Percentiles rank a stretch among this genome's conserved stretches.
phyloP scores from a whole-genome alignment of 2,329 filamentous ascomycete genomes.

The Camptophora hylomeconis region DNA sequence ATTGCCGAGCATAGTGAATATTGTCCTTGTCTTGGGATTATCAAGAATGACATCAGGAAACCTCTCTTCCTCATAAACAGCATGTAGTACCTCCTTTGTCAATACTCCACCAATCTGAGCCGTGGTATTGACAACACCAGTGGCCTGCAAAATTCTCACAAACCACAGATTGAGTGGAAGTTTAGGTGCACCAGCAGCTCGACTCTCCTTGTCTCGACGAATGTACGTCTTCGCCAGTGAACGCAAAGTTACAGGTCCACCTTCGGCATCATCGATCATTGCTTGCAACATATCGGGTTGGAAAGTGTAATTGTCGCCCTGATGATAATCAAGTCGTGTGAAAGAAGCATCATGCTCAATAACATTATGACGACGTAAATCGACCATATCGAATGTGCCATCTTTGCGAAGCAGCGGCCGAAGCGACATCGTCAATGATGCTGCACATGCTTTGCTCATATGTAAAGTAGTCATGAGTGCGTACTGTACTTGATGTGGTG shows the following conservation, averaged over 20 bases:
- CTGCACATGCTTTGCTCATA: constrained; percentile 16
- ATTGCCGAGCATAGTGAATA: constrained; percentile 15
- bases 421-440: constrained; percentile 15
- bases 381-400: constrained; percentile 22
- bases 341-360: constrained; percentile 25
- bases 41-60: constrained; percentile 20
- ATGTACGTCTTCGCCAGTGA: constrained; percentile 20
- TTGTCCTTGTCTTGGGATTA: constrained; percentile 15
- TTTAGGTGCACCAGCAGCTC: constrained; percentile 14
- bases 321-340: constrained; percentile 22
- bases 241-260: constrained; percentile 19
- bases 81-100: constrained; percentile 13
- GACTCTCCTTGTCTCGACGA: constrained; percentile 20
- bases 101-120: constrained; percentile 17
- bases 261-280: constrained; percentile 21
- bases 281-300: constrained; percentile 22
- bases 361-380: constrained; percentile 22
- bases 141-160: constrained; percentile 20
- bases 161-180: constrained; percentile 19
- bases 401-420: constrained; percentile 16
- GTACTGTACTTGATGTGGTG: constrained; percentile 19
- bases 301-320: constrained; percentile 24
- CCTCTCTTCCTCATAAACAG: constrained; percentile 22
- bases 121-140: constrained; percentile 17
- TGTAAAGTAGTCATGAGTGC: constrained; percentile 19